A percentile compares a stretch with the other conserved stretches of the same genome.
Evolutionary conservation across 345 rosid species (phyloP).

Genomic region (Jatropha curcas): DNA sequence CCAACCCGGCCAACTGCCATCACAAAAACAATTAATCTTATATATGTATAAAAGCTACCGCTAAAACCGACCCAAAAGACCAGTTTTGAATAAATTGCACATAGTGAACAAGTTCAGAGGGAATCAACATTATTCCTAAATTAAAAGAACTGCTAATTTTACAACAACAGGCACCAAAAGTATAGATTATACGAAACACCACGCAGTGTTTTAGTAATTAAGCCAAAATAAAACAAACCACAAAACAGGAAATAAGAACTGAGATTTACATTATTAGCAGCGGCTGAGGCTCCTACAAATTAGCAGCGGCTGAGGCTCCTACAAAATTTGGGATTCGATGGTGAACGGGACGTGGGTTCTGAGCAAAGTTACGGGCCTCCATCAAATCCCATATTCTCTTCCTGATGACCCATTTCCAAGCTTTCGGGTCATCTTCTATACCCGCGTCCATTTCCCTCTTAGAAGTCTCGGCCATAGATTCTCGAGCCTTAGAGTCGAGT

Average conservation of each 20-base stretch:
- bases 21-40: background rate
- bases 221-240: background rate
- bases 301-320: slow-evolving; percentile 77
- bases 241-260: background rate
- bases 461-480: slow-evolving; percentile 65
- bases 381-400: slow-evolving; percentile 83
- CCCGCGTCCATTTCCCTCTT: slow-evolving; percentile 38
- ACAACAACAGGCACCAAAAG: too few relatives aligned
- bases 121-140: too few relatives aligned
- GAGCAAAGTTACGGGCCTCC: slow-evolving; percentile 69
- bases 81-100: too few relatives aligned
- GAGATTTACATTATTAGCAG: slow-evolving; percentile 55
- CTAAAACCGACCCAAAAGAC: background rate
- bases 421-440: slow-evolving; percentile 53
- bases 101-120: too few relatives aligned
- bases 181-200: too few relatives aligned
- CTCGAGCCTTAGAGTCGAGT: slow-evolving; percentile 66
- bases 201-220: too few relatives aligned
- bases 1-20: slow-evolving; percentile 58
- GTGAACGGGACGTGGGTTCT: slow-evolving; percentile 86
- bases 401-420: slow-evolving; percentile 90
- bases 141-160: background rate
- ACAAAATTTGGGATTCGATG: slow-evolving; percentile 91
- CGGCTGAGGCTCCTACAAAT: slow-evolving; percentile 74
- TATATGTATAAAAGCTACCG: too few relatives aligned